These are phyloP conservation scores for Chloris gayana DNA, from an alignment of 176 grass and related monocot genomes.

Conservation along the genomic window DNA sequence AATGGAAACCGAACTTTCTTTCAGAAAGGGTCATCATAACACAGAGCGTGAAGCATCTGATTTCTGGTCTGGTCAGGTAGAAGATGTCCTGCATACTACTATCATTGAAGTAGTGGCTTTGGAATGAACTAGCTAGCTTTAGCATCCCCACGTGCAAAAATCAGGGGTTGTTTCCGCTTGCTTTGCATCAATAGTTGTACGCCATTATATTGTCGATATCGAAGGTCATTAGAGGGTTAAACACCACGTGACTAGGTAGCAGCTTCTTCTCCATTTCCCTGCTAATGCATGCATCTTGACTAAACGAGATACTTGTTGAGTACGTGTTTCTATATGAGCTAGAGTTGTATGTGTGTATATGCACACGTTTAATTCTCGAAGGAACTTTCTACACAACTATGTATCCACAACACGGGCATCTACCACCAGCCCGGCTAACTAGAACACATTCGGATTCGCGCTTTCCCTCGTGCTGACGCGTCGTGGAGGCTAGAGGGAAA, in stretches of 20 bases:
- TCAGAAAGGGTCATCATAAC: constrained; percentile 34
- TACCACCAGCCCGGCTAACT: background rate
- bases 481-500: constrained; percentile 16
- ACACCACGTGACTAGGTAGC: background rate
- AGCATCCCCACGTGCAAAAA: constrained; percentile 9
- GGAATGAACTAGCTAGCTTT: background rate
- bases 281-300: background rate
- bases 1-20: constrained; percentile 17
- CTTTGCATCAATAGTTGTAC: background rate
- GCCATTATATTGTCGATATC: constrained; percentile 8
- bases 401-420: constrained; percentile 2
- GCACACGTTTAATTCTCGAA: background rate
- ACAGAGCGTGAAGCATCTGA: background rate
- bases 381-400: constrained; percentile 10
- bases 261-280: background rate
- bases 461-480: constrained; percentile 3
- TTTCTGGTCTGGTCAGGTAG: background rate
- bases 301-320: background rate
- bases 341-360: background rate
- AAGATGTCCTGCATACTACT: background rate
- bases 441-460: constrained; percentile 40
- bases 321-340: constrained; percentile 12
- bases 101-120: constrained; percentile 13
- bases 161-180: background rate
- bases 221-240: background rate